Conservation (phyloP, 2,329 filamentous ascomycete genomes). For the Ceratocystis papillata region DNA sequence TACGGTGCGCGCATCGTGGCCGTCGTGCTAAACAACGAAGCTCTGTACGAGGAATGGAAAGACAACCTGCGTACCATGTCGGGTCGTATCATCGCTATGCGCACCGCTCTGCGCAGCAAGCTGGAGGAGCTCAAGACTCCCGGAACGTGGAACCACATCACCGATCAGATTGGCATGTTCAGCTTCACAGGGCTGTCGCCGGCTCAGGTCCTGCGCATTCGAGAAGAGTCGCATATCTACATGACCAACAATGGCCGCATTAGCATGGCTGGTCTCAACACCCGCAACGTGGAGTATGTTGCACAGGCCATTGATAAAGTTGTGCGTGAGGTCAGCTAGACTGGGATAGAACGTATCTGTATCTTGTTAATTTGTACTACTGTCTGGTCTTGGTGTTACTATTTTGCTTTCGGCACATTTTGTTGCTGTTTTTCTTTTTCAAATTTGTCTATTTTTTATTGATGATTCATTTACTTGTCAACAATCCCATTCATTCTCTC, state of each 20-base stretch:
- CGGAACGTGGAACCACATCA: slow-evolving; percentile 93
- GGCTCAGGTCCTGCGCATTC: slow-evolving; percentile 59
- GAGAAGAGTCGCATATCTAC: slow-evolving; percentile 64
- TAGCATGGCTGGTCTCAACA: slow-evolving; percentile 96
- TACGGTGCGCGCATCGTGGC: slow-evolving; percentile 87
- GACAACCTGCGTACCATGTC: slow-evolving; percentile 87
- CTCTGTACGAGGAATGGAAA: slow-evolving; percentile 84
- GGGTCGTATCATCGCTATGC: slow-evolving; percentile 88
- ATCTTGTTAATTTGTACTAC: slow-evolving; percentile 7
- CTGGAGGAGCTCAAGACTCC: slow-evolving; percentile 79
- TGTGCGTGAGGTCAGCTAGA: slow-evolving; percentile 43
- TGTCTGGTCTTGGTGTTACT: neutral
- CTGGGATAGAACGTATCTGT: neutral
- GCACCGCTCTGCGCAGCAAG: slow-evolving; percentile 62
- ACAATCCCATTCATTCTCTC: neutral
- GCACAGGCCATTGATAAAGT: slow-evolving; percentile 80
- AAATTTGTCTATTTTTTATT: neutral
- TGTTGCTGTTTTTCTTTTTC: neutral
- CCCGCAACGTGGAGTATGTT: slow-evolving; percentile 84
- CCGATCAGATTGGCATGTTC: slow-evolving; percentile 99
- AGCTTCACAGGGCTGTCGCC: slow-evolving; percentile 76
- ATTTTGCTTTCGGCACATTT: neutral
- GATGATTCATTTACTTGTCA: neutral
- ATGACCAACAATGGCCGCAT: slow-evolving; percentile 98
- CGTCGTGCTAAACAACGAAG: slow-evolving; percentile 68